Base-by-base conservation (phyloP, 2,329 filamentous ascomycete genomes). In the Sclerotinia trifoliorum region DNA sequence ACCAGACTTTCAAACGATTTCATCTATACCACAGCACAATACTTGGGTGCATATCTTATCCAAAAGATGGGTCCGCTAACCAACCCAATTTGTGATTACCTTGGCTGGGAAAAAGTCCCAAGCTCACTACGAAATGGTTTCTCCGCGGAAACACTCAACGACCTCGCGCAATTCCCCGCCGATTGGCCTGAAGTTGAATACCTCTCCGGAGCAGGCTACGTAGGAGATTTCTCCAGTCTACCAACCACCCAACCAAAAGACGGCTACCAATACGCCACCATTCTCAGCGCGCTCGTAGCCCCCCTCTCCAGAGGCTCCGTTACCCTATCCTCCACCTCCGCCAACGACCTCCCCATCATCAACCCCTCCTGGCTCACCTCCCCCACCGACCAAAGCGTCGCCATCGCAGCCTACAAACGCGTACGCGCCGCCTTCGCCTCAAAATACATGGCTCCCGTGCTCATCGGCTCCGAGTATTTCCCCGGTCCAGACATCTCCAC, bases 281-380 rank as follows among this genome's bases (percentile, higher is more conserved):
- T 49, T 6, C 54, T 49, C 56, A 21, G 5, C 15, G 65, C 42
- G 1, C 54, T 66, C 26, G 65, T 66, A 0, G 44, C 80, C 0
- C 79, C 81, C 1, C 68, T 79, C 0, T 83, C 81, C 0, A 78
- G 80, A 0, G 83, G 83, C 0, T 83, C 76, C 66, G 76, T 85
- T 2, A 80, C 79, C 0, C 76, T 85, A 24, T 54, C 65, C 1
- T 79, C 77, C 0, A 62, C 74, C 17, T 74, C 77, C 11, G 78
- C 76, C 1, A 63, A 72, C 0, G 78, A 80, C 35, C 72, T 73
- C 0, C 83, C 83, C 0, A 3, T 69, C 1, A 72, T 80, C 5
- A 78, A 83, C 70, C 80, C 80, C 3, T 81, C 81, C 70, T 85
- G 81, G 79, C 75, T 85, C 0, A 77, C 75, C 0, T 75, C 80